Evolutionary conservation across 768 basidiomycete species (phyloP).

Genomic region (Dentipellis sp.): DNA sequence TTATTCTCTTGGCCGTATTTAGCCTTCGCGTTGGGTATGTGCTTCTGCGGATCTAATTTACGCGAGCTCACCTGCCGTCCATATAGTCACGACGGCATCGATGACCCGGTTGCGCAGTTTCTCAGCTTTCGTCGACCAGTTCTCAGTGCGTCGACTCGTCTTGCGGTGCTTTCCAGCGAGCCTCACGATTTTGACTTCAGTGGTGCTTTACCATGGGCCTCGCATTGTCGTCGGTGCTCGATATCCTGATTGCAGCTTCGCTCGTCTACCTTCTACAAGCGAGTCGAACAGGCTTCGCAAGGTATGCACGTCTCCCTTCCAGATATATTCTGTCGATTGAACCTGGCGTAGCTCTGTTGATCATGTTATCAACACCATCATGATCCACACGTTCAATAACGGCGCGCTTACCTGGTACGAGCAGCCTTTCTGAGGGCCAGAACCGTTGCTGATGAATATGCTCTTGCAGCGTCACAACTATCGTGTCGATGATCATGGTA

Average conservation of each 20-base stretch:
- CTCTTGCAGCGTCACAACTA: constrained; percentile 7
- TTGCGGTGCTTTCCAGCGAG: not conserved
- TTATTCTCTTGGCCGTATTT: not conserved
- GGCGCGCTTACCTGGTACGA: constrained; percentile 14
- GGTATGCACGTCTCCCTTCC: constrained; percentile 1
- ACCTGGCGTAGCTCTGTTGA: constrained; percentile 4
- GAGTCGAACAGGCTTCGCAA: constrained; percentile 13
- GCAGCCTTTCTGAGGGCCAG: too few relatives aligned
- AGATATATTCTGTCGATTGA: too few relatives aligned
- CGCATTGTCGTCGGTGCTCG: constrained; percentile 7
- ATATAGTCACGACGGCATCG: constrained; percentile 4
- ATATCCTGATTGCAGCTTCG: constrained; percentile 11
- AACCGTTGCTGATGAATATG: not conserved
- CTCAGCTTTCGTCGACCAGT: constrained; percentile 1
- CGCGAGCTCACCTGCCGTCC: not conserved
- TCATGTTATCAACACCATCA: constrained; percentile 9
- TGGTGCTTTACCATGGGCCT: constrained; percentile 14
- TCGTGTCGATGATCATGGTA: constrained; percentile 8
- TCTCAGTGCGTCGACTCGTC: not conserved
- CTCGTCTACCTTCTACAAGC: constrained; percentile 14
- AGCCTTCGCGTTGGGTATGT: constrained; percentile 10
- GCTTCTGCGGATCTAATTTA: not conserved
- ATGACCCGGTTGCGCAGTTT: constrained; percentile 8
- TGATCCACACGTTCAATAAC: constrained; percentile 15
- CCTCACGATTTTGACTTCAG: not conserved